These are phyloP conservation scores for Apophysomyces sp. DNA, from an alignment of 371 early-diverging fungal genomes.

Conservation along the genomic window DNA sequence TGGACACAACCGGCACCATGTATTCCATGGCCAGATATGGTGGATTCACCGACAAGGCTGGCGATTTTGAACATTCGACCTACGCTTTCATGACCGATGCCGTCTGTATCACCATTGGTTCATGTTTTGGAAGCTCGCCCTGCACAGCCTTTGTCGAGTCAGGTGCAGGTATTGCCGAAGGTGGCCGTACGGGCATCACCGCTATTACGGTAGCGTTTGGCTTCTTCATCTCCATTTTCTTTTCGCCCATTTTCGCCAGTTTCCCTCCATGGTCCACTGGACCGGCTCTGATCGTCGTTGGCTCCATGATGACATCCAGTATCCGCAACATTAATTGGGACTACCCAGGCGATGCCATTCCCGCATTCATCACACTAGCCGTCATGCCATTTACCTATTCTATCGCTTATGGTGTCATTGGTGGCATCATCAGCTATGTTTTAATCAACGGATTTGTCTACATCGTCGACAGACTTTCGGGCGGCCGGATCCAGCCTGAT, in stretches of 20 bases:
- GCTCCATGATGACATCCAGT: slow-evolving; percentile 71
- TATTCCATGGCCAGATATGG: slow-evolving; percentile 77
- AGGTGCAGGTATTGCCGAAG: slow-evolving; percentile 77
- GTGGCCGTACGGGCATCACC: slow-evolving; percentile 73
- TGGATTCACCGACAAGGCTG: slow-evolving; percentile 66
- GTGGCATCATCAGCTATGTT: slow-evolving; percentile 56
- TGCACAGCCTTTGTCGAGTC: slow-evolving; percentile 77
- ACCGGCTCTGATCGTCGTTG: slow-evolving; percentile 72
- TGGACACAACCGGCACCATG: slow-evolving; percentile 78
- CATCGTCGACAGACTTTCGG: slow-evolving; percentile 39
- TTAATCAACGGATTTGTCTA: slow-evolving; percentile 52
- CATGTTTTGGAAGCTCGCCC: slow-evolving; percentile 69
- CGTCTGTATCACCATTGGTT: slow-evolving; percentile 60
- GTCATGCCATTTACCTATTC: slow-evolving; percentile 76
- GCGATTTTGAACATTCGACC: slow-evolving; percentile 74
- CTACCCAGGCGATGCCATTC: slow-evolving; percentile 71
- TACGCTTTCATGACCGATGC: slow-evolving; percentile 73
- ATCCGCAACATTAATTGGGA: slow-evolving; percentile 72
- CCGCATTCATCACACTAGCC: slow-evolving; percentile 71
- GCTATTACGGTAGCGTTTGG: slow-evolving; percentile 61
- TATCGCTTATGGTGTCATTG: slow-evolving; percentile 71
- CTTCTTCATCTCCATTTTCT: slow-evolving; percentile 74
- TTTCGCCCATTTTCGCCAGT: slow-evolving; percentile 78
- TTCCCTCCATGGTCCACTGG: slow-evolving; percentile 84
- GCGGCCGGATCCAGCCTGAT: slow-evolving; percentile 46